phyloP scores from a whole-genome alignment of 108 stramenopile species.

The Pelagomonas calceolata region DNA sequence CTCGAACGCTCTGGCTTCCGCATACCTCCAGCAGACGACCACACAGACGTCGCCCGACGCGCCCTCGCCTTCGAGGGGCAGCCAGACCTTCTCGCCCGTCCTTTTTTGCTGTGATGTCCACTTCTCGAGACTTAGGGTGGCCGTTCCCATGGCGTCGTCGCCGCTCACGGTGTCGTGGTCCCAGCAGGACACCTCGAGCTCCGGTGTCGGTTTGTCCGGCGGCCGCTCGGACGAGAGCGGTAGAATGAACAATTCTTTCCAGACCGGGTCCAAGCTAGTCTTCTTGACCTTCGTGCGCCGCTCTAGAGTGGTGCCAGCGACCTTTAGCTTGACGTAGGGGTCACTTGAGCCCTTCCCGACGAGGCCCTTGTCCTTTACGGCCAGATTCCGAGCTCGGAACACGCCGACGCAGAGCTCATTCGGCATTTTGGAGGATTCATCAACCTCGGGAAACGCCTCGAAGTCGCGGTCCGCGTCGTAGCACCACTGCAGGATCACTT shows the following conservation, averaged over 20 bases:
- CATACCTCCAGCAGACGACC: constrained; percentile 1
- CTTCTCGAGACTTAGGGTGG: background rate
- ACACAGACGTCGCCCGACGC: background rate
- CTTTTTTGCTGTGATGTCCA: too few relatives aligned
- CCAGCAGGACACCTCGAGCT: constrained; percentile 2
- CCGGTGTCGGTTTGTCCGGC: background rate
- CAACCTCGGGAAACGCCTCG: background rate
- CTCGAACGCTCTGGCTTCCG: background rate
- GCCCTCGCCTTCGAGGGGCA: background rate
- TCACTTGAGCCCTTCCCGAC: constrained; percentile 7
- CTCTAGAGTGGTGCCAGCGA: background rate
- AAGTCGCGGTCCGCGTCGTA: background rate
- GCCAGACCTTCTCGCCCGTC: constrained; percentile 1
- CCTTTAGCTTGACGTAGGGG: background rate
- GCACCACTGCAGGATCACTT: constrained; percentile 3
- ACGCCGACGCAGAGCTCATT: constrained; percentile 10
- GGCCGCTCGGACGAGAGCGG: constrained; percentile 3
- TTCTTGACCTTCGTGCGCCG: constrained; percentile 3
- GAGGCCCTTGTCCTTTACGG: constrained; percentile 10
- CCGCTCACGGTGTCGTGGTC: constrained; percentile 3
- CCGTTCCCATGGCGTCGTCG: constrained; percentile 1
- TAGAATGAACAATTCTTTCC: constrained; percentile 1
- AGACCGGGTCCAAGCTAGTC: constrained; percentile 11
- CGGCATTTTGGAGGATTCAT: background rate
- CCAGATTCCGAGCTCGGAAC: background rate